These are phyloP conservation scores for Penicillium aurantiogriseum DNA, from an alignment of 2,329 filamentous ascomycete genomes.

Conservation along the genomic window DNA sequence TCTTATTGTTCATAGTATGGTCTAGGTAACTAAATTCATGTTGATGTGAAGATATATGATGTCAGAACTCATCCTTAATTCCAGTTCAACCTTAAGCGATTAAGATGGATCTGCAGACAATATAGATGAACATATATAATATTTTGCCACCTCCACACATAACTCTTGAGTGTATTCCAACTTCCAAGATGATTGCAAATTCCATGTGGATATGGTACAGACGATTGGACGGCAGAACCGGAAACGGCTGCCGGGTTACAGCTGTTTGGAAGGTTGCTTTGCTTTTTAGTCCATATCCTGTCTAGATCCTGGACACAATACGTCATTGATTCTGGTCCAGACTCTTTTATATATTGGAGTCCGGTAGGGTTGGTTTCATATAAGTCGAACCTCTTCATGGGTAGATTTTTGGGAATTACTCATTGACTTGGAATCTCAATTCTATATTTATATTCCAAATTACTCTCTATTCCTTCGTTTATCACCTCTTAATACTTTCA, in stretches of 20 bases:
- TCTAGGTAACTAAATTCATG: neutral
- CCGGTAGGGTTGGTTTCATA: neutral
- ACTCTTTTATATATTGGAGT: neutral
- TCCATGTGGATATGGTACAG: neutral
- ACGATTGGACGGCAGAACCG: conserved; percentile 2
- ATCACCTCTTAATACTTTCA: neutral
- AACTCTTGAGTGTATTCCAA: neutral
- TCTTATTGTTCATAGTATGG: neutral
- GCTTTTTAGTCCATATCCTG: neutral
- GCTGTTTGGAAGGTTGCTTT: neutral
- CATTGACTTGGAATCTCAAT: neutral
- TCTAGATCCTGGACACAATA: neutral
- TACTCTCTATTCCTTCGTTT: neutral
- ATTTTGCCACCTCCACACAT: neutral
- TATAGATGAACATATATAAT: neutral
- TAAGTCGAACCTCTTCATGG: neutral
- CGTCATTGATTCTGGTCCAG: conserved; percentile 10
- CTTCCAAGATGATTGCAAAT: too few species aligned
- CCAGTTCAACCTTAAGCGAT: neutral
- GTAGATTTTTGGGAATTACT: neutral
- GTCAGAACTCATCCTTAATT: neutral
- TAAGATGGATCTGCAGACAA: neutral
- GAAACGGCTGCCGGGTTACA: conserved; percentile 9
- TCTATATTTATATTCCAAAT: neutral
- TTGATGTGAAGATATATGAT: neutral